Evolutionary conservation across 23 red algal species (phyloP).

Genomic region (Gracilaria gracilis): DNA sequence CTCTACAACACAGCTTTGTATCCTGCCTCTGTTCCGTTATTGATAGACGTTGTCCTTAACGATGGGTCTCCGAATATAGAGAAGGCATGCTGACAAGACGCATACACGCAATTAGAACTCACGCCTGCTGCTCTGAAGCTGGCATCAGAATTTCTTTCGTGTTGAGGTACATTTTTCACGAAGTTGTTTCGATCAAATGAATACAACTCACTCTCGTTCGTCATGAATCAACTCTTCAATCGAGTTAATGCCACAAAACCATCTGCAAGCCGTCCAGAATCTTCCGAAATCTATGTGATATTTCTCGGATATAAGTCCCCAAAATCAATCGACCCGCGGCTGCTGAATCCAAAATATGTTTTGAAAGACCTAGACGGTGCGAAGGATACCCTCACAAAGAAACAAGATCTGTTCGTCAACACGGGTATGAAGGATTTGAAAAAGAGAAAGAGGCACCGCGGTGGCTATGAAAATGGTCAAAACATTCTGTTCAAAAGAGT

Average conservation of each 20-base stretch:
- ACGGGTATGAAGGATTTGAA: slow-evolving; percentile 52
- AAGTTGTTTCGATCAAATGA: slow-evolving; percentile 96
- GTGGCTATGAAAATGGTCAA: slow-evolving; percentile 72
- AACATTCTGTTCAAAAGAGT: slow-evolving; percentile 54
- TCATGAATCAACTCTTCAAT: slow-evolving; percentile 90
- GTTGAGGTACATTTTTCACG: slow-evolving; percentile 87
- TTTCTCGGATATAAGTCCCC: slow-evolving; percentile 72
- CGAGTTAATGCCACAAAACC: slow-evolving; percentile 93
- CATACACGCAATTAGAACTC: slow-evolving; percentile 93
- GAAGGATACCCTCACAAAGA: slow-evolving; percentile 21
- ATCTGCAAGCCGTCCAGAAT: slow-evolving; percentile 78
- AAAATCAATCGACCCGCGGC: slow-evolving; percentile 76
- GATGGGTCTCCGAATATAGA: slow-evolving; percentile 98
- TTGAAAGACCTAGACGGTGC: slow-evolving; percentile 77
- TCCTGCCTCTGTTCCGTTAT: too few relatives aligned
- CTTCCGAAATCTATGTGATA: slow-evolving; percentile 97
- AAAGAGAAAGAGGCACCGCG: slow-evolving; percentile 57
- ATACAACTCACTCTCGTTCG: slow-evolving; percentile 87
- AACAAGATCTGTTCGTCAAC: slow-evolving; percentile 54
- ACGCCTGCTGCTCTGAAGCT: slow-evolving; percentile 86
- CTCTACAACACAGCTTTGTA: too few relatives aligned
- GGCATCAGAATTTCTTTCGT: slow-evolving; percentile 76
- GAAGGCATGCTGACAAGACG: slow-evolving; percentile 95
- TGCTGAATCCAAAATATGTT: slow-evolving; percentile 89
- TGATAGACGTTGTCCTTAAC: slow-evolving; percentile 92